A percentile compares a stretch with the other conserved stretches of the same genome.
These are phyloP conservation scores for Trametes maxima DNA, from an alignment of 768 basidiomycete genomes.

Conservation along the genomic window DNA sequence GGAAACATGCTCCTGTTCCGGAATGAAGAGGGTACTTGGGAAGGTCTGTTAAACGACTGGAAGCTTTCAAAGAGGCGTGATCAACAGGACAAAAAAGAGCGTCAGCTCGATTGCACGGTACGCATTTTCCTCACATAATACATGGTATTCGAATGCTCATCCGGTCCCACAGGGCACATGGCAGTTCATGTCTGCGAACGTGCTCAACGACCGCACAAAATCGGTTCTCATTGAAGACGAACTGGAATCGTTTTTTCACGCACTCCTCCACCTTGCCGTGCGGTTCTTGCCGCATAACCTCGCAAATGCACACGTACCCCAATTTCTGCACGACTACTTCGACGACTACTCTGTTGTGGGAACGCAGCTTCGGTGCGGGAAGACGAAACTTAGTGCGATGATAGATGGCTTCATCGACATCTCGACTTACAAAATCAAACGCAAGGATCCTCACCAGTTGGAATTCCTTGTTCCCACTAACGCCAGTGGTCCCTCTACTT, in stretches of 20 bases:
- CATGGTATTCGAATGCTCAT: no score
- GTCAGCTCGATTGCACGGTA: no score
- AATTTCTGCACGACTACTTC: slow-evolving; percentile 16
- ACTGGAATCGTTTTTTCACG: slow-evolving; percentile 14
- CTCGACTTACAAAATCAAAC: background rate
- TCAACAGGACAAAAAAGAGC: background rate
- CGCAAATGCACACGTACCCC: slow-evolving; percentile 6
- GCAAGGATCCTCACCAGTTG: background rate
- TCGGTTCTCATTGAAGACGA: slow-evolving; percentile 1
- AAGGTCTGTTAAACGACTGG: background rate
- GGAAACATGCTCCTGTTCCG: slow-evolving; percentile 4
- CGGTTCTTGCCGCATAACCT: slow-evolving; percentile 20
- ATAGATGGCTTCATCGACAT: background rate
- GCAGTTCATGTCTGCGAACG: slow-evolving; percentile 10
- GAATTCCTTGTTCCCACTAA: no score
- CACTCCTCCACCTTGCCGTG: slow-evolving; percentile 7
- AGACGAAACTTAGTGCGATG: background rate
- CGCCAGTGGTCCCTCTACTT: no score
- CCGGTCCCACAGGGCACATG: slow-evolving; percentile 3
- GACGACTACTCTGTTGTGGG: background rate
- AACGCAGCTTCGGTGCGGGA: background rate
- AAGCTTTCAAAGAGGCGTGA: background rate
- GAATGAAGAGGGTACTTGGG: background rate
- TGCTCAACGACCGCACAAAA: background rate
- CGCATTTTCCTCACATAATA: no score